Base-by-base conservation (phyloP, 805 yeast genomes). In the Yarrowia divulgata region DNA sequence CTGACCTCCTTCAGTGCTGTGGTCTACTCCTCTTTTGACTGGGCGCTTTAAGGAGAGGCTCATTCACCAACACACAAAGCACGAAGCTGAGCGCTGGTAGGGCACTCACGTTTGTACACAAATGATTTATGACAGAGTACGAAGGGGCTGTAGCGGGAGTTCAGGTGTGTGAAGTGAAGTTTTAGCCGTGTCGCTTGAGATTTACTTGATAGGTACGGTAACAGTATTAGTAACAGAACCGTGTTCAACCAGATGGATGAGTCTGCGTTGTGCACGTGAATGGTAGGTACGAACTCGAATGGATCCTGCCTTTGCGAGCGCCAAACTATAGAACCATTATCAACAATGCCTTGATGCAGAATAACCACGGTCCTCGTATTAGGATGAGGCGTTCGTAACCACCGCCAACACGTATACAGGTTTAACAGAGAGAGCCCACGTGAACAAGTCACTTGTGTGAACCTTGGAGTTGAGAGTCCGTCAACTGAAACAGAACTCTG, bases 1-100 rank as follows among this genome's bases (percentile, higher is more conserved):
- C 83, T 93, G 69, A 96, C 91, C 72, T 97, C 92, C 71, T 84
- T 93, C 73, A 89, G 97, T 79, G 98, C 98, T 5, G 84, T 92
- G 73, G 93, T 93, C 9, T 93, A 93, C 77, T 89, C 97, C 19
- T 92, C 92, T 75, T 91, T 90, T 73, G 72, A 73, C 45, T 73
- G 75, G 74, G 43, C 45, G 13, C 32, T 54, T 12, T 37, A 23
- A 35, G 23, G n/a, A 9, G 42, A 50, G 34, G 34, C 13, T 29
- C 49, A 45, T 3, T 18, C 23, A 40, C 48, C 9, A n/a, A 46
- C n/a, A 46, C 32, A 46, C 9, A 5, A 40, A 40, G 29, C 14
- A 19, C 50, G 32, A 19, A 46, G 50, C 12, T 12, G 50, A 32
- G 50, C 12, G 32, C 50, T 8, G 23, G 23, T 46, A 19, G 4